Evolutionary conservation across 495 filamentous ascomycete species (phyloP).

Genomic region (Penicillium nucicola): DNA sequence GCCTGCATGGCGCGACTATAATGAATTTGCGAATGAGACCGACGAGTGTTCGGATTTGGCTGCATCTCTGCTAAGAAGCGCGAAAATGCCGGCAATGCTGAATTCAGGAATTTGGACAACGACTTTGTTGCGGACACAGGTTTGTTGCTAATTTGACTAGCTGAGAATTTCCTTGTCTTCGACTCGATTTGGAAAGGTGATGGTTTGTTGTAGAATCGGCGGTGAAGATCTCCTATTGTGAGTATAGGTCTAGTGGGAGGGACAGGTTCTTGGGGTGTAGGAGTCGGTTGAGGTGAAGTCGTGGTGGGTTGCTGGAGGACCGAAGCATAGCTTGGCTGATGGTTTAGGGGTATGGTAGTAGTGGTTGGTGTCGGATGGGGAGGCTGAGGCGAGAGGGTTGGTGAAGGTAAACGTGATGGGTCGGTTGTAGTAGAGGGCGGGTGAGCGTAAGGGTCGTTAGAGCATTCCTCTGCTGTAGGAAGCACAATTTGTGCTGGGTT

Average conservation of each 20-base stretch:
- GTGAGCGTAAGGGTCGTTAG: background rate
- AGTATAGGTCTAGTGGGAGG: constrained; percentile 7
- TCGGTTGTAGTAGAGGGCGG: constrained; percentile 1
- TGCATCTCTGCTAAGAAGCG: constrained; percentile 5
- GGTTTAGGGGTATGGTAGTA: constrained; percentile 1
- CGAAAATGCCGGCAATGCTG: constrained; percentile 2
- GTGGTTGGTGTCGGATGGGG: background rate
- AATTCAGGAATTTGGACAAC: constrained; percentile 4
- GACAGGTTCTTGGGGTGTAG: background rate
- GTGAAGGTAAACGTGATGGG: background rate
- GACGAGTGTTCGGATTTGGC: background rate
- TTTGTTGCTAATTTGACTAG: constrained; percentile 4
- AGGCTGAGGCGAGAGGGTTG: constrained; percentile 1
- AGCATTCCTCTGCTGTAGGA: background rate
- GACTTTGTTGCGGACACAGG: constrained; percentile 2
- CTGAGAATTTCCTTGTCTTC: constrained; percentile 1
- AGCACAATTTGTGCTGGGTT: background rate
- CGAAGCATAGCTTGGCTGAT: constrained; percentile 5
- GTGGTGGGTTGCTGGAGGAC: constrained; percentile 5
- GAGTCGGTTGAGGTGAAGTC: background rate
- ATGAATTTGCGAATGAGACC: background rate
- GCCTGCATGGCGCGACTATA: constrained; percentile 1
- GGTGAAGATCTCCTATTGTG: constrained; percentile 15
- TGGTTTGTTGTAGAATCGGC: constrained; percentile 8
- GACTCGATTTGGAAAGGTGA: constrained; percentile 12